Conservation (phyloP, 2,329 filamentous ascomycete genomes). For the Fusarium compactum region DNA sequence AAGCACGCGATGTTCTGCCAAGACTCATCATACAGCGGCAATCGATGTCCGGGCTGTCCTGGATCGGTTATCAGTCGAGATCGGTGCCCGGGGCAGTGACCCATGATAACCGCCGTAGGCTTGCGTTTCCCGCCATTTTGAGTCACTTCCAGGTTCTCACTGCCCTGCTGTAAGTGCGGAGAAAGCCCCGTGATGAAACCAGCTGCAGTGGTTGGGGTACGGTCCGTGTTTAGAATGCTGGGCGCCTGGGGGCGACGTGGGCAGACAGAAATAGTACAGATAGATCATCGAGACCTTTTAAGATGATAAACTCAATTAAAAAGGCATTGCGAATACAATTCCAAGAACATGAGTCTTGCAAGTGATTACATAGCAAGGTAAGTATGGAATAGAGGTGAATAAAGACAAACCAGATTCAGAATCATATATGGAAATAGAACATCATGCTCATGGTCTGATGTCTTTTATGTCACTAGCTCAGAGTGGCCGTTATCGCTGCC, state of each 20-base stretch:
- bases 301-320: background rate
- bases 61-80: constrained; percentile 6
- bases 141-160: constrained; percentile 26
- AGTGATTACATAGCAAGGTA: background rate
- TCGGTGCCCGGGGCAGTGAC: constrained; percentile 13
- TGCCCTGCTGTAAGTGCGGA: constrained; percentile 34
- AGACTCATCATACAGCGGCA: constrained; percentile 22
- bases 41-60: constrained; percentile 16
- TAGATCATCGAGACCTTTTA: background rate
- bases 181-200: constrained; percentile 42
- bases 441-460: background rate
- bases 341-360: background rate
- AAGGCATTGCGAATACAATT: background rate
- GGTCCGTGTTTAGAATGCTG: constrained; percentile 4
- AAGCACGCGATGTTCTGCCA: constrained; percentile 26
- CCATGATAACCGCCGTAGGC: constrained; percentile 12
- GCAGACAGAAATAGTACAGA: background rate
- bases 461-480: constrained; percentile 7
- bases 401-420: background rate
- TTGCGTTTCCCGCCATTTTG: constrained; percentile 32
- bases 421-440: background rate
- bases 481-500: constrained; percentile 50
- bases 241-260: background rate
- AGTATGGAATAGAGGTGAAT: background rate
- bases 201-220: constrained; percentile 29